Base-by-base conservation (phyloP, 768 basidiomycete genomes). In the Trametes cinnabarina region DNA sequence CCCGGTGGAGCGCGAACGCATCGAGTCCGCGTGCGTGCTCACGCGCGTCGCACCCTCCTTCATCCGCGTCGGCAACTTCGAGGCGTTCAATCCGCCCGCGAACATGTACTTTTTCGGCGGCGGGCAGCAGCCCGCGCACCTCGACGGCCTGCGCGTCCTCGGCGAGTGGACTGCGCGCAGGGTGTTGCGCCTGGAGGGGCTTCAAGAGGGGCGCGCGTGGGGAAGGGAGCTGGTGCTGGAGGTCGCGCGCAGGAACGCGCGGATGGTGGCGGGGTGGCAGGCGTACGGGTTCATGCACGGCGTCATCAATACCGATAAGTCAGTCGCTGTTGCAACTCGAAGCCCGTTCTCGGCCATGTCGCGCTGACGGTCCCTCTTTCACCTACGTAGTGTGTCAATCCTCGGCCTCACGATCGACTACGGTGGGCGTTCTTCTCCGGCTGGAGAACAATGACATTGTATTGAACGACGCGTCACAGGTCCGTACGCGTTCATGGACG, bases 281-380 rank as follows among this genome's bases (percentile, higher is more conserved):
- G 92, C 84, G 7, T 90, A 89, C 70, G 93, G 93, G 1, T 94
- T 91, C 69, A 92, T 94, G 92, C 92, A 94, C 67, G 94, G 93
- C 0, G 96, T 99, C 35, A 93, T 99, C 65, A 98, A 98, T 68
- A 96, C 95, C 2, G 96, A 98, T 76, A 97, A 96, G 90, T 89
- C 63, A 57, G 81, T 67, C 23, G n/a, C 2, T 23, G 25, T 54
- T n/a, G n/a, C n/a, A n/a, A n/a, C n/a, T n/a, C n/a, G n/a, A n/a
- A n/a, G n/a, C n/a, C n/a, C n/a, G n/a, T n/a, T n/a, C n/a, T n/a
- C n/a, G n/a, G n/a, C n/a, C n/a, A n/a, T n/a, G n/a, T n/a, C n/a
- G n/a, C n/a, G n/a, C n/a, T n/a, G n/a, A n/a, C n/a, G 28, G 39
- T 28, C 14, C 25, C 17, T 22, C 14, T 46, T 25, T 0, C 6